These are phyloP conservation scores for Puccinia novopanici DNA, from an alignment of 1,284 basidiomycete genomes.

Conservation along the genomic window DNA sequence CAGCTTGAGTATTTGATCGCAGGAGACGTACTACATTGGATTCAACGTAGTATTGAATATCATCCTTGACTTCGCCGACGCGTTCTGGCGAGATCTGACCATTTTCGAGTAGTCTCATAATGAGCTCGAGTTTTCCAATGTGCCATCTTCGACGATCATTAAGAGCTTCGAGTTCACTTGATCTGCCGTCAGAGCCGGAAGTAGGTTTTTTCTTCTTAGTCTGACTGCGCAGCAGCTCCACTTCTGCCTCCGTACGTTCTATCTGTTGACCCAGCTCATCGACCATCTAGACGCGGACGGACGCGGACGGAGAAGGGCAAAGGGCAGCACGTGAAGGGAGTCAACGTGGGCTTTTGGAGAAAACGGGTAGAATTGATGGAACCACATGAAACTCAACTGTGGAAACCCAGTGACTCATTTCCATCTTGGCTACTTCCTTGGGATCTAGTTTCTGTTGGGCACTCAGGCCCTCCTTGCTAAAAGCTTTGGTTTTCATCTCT, in stretches of 20 bases:
- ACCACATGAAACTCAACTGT: constrained; percentile 53
- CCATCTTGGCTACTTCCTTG: constrained; percentile 92
- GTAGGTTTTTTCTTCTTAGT: constrained; percentile 77
- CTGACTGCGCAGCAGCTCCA: constrained; percentile 81
- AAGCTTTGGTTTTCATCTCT: constrained; percentile 99
- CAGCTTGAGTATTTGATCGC: constrained; percentile 20
- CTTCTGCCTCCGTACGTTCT: constrained; percentile 91
- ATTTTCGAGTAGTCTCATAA: constrained; percentile 90
- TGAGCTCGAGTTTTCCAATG: constrained; percentile 85
- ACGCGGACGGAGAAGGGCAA: neutral
- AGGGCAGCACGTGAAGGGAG: no score
- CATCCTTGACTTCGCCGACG: constrained; percentile 82
- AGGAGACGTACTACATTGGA: constrained; percentile 77
- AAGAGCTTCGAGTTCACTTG: constrained; percentile 79
- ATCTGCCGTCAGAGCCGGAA: constrained; percentile 67
- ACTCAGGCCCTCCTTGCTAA: constrained; percentile 97
- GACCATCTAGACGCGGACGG: constrained; percentile 65
- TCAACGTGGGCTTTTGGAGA: no score
- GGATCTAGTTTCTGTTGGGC: constrained; percentile 93
- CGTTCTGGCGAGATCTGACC: constrained; percentile 81
- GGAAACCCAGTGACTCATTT: constrained; percentile 83
- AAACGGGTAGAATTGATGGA: neutral
- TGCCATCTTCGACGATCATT: constrained; percentile 98
- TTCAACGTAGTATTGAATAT: constrained; percentile 95
- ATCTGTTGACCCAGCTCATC: constrained; percentile 92